Percentiles rank a stretch among this genome's conserved stretches.
These are phyloP conservation scores for Asparagopsis taxiformis DNA, from an alignment of 31 red algal genomes.

Conservation along the genomic window DNA sequence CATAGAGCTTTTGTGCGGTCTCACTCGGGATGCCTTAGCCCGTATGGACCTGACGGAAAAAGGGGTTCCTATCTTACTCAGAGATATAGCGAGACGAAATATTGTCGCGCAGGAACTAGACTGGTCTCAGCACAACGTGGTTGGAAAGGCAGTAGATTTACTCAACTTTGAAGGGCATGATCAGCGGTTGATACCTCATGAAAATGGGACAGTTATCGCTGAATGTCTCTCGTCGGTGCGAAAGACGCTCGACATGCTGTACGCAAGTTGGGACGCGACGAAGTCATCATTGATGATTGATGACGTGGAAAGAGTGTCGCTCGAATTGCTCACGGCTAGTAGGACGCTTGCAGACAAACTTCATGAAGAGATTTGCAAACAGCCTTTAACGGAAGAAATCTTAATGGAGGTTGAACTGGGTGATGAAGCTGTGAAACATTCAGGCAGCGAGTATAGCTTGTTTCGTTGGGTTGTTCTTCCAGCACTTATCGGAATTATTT, in stretches of 20 bases:
- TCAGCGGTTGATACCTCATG: conserved; percentile 43
- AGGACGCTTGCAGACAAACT: conserved; percentile 12
- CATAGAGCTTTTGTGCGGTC: conserved; percentile 45
- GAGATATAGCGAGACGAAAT: conserved; percentile 50
- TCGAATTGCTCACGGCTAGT: conserved; percentile 9
- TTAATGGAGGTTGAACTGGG: conserved; percentile 33
- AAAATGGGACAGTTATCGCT: conserved; percentile 33
- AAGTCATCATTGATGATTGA: not conserved
- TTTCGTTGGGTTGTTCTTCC: too few species aligned
- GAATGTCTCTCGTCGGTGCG: conserved; percentile 6
- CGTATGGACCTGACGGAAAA: conserved; percentile 1
- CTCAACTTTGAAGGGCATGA: conserved; percentile 39
- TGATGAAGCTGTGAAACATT: not conserved
- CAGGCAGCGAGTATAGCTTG: not conserved
- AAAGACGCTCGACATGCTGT: conserved; percentile 3
- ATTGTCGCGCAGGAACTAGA: conserved; percentile 26
- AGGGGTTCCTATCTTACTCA: conserved; percentile 16
- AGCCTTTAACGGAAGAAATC: conserved; percentile 52
- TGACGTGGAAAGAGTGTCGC: conserved; percentile 19
- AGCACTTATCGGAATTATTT: too few species aligned
- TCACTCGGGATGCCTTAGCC: conserved; percentile 10
- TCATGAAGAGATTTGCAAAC: conserved; percentile 64
- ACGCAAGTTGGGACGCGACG: conserved; percentile 10
- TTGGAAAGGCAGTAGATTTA: conserved; percentile 22
- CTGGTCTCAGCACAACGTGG: conserved; percentile 30